Evolutionary conservation across 2,329 filamentous ascomycete species (phyloP), one percentile per base, ranked within the genome.

Genomic region (Stachybotrys elegans): DNA sequence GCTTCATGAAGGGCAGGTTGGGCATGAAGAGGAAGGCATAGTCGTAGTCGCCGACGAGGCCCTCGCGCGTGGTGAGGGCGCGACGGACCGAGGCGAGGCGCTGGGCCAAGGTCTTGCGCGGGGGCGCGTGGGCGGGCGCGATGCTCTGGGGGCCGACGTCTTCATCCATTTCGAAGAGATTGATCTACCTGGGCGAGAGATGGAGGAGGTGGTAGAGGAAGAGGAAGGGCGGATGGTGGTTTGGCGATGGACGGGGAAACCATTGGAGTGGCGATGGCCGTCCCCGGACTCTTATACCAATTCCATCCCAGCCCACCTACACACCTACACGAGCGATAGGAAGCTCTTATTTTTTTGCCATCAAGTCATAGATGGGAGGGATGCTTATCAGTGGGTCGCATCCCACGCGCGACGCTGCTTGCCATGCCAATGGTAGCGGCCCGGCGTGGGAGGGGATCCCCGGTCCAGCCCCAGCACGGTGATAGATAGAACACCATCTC

Each of bases 11-110:
- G 0, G 91, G 91, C 19, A 95, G 66, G 53, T 87, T 90, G 2
- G 81, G 87, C 19, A 71, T 81, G 73, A 96, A 95, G 32, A 96
- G 81, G 58, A 90, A 93, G 27, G 64, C 86, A 75, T 96, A 96
- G 73, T 96, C 86, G 65, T 96, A 96, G 55, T 82, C 75, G 50
- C 91, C 91, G 44, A 96, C 65, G 21, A 95, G 75, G 12, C 91
- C 91, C 2, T 90, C 76, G 48, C 72, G 82, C 37, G 77, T 81
- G 43, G 73, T 65, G 50, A 80, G 73, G 6, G 68, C 66, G 47
- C 65, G 67, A 23, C 46, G 49, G 17, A 63, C 29, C 19, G 54
- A 54, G 37, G 52, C 51, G 36, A 58, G 48, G 21, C 59, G 59
- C 41, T 58, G 47, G 25, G 51, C 17, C 40, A 63, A 40, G 25